Evolutionary conservation across 306 rosid genomes (phyloP), one percentile per base, ranked within the genome.

Genomic region (Trifolium fragiferum): DNA sequence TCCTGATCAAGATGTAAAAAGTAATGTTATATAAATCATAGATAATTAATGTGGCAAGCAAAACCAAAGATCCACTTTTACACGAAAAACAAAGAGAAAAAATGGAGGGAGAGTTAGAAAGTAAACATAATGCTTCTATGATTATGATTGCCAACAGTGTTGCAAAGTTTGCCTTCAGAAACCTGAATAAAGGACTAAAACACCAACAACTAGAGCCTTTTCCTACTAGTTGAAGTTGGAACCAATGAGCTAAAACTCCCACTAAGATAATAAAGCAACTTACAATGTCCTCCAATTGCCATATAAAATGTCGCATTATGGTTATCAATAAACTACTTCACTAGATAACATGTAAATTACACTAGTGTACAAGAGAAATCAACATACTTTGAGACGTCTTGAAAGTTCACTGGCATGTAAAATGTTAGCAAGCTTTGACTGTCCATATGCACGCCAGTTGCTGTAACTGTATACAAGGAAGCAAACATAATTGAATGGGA

Each of bases 331-430:
- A 68, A 68, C 53, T 60, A 35, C 53, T 68, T 53, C 54, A 74
- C 60, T 69, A n/a, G 70, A 51, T 33, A 74, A 60, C 11, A 58
- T 40, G 75, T 16, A 54, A 16, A 69, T 70, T 41, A 47, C 20
- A 69, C 80, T 27, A 67, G 54, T 60, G 40, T 66, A 74, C 8
- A 27, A 15, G 64, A 75, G 76, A 84, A 78, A 75, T 12, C 12
- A 35, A 19, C 61, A 3, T 62, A 90, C 98, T 90, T 90, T 94
- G 18, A 89, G 32, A 23, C 41, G 79, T 82, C 82, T 85, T 33
- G 97, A 13, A 60, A 94, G 96, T 83, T 94, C 95, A 40, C 90
- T 94, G 61, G 96, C 90, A 76, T 92, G 97, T 83, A 94, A 85
- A 70, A 92, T 58, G 73, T 94, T 94, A 49, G 96, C 92, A 66